Base-by-base conservation (phyloP, 139 green algal genomes). In the Chloropicon primus region DNA sequence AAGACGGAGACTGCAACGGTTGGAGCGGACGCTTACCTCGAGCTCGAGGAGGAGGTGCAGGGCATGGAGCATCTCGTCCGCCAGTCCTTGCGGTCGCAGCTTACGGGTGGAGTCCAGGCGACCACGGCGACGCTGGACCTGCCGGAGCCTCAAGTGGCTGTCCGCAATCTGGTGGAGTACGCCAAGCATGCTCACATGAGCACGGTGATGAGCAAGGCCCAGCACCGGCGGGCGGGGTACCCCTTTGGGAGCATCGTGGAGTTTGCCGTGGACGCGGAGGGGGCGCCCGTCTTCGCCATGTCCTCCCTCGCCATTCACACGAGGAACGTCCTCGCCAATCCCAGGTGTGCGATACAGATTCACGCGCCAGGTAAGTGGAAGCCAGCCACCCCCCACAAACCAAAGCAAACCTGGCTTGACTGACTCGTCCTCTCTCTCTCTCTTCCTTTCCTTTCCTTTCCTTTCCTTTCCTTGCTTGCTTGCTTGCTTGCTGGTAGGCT, bases 341-440 rank as follows among this genome's bases (percentile, higher is more conserved):
- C 79, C 28, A 89, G 75, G 74, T 94, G 54, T 78, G 90, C 83
- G 10, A 74, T 96, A 26, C 85, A 94, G 27, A 89, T 97, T 71
- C 90, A 97, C 87, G 96, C 98, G 89, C 93, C 92, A 1, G 96
- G n/a, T n/a, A n/a, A n/a, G n/a, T n/a, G n/a, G n/a, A n/a, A n/a
- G n/a, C n/a, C n/a, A n/a, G n/a, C n/a, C n/a, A n/a, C n/a, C n/a
- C n/a, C n/a, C n/a, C n/a, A n/a, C n/a, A n/a, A n/a, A n/a, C n/a
- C n/a, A n/a, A n/a, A n/a, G n/a, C n/a, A n/a, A n/a, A n/a, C n/a
- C n/a, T n/a, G n/a, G n/a, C n/a, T n/a, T n/a, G n/a, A n/a, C n/a
- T n/a, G n/a, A n/a, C n/a, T n/a, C n/a, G n/a, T n/a, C n/a, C n/a
- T n/a, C n/a, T n/a, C n/a, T n/a, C n/a, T n/a, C n/a, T n/a, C n/a